These are phyloP conservation scores for Saitozyma sp. DNA, from an alignment of 768 basidiomycete genomes.

Conservation along the genomic window DNA sequence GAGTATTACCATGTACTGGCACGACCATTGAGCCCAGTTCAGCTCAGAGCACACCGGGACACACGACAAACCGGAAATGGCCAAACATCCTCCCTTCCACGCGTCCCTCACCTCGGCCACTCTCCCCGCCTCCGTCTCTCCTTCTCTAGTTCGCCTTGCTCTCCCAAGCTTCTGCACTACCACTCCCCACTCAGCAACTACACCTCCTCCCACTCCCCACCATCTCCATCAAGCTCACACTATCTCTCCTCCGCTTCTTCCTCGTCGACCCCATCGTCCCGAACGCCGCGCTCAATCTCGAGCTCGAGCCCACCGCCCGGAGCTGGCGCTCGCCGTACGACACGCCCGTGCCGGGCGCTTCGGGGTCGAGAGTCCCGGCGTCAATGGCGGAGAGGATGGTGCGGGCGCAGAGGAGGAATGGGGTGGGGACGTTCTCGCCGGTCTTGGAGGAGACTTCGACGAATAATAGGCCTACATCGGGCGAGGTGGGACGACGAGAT, in stretches of 20 bases:
- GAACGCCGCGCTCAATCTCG: conserved; percentile 69
- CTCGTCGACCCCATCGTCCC: conserved; percentile 15
- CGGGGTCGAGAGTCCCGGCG: conserved; percentile 84
- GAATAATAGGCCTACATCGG: conserved; percentile 75
- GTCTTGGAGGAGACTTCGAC: conserved; percentile 88
- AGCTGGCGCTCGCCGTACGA: conserved; percentile 94
- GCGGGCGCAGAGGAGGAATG: conserved; percentile 78
- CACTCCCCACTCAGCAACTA: conserved; percentile 26
- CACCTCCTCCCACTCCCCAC: conserved; percentile 41
- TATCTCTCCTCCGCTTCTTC: conserved; percentile 35
- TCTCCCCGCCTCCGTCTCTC: too few species aligned
- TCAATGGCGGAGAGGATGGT: conserved; percentile 88
- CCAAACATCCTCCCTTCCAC: too few species aligned
- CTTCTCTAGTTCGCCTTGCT: too few species aligned
- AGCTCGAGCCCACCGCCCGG: conserved; percentile 85
- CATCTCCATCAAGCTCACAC: conserved; percentile 48
- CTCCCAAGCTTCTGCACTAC: not conserved
- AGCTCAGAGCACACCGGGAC: too few species aligned
- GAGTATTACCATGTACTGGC: too few species aligned
- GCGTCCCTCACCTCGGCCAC: too few species aligned
- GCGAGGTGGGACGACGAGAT: not conserved
- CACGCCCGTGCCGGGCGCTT: conserved; percentile 90
- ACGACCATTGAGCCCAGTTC: too few species aligned
- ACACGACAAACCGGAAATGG: too few species aligned
- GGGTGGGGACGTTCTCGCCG: conserved; percentile 87